These are phyloP conservation scores for Astragalus membranaceus DNA, from an alignment of 306 rosid genomes.

Conservation along the genomic window DNA sequence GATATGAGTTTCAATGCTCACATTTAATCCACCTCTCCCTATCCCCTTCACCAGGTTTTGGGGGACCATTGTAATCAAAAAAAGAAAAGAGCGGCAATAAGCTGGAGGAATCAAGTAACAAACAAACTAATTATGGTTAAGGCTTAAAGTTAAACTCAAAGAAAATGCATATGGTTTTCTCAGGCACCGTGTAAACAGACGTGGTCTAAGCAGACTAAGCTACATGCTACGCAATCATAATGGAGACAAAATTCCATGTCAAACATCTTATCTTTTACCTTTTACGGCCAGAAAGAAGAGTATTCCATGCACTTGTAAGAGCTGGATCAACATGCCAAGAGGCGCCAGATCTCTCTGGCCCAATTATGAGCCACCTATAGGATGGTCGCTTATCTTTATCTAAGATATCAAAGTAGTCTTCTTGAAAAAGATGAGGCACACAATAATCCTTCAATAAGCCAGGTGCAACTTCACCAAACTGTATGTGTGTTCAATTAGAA, in stretches of 20 bases:
- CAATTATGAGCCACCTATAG: constrained; percentile 92
- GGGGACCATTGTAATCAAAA: neutral
- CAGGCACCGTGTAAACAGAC: constrained; percentile 8
- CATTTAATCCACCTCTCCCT: neutral
- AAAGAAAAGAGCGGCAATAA: neutral
- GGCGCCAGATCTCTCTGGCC: constrained; percentile 98
- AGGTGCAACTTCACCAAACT: constrained; percentile 93
- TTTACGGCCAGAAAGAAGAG: constrained; percentile 87
- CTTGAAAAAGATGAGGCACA: constrained; percentile 88
- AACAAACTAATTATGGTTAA: neutral
- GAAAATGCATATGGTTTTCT: constrained; percentile 11
- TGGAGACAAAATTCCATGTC: constrained; percentile 1
- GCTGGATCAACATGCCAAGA: constrained; percentile 99
- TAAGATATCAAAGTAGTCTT: constrained; percentile 75
- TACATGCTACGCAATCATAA: neutral
- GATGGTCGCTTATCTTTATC: constrained; percentile 81
- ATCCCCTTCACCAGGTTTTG: neutral
- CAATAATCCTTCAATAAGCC: constrained; percentile 78
- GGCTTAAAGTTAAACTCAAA: constrained; percentile 10
- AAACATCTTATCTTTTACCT: constrained; percentile 42
- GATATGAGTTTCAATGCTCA: neutral
- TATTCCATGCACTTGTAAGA: constrained; percentile 99
- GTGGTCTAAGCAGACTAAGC: neutral
- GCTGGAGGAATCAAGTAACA: neutral
- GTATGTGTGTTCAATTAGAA: constrained; percentile 9